phyloP scores from a whole-genome alignment of 2,329 filamentous ascomycete genomes.

The Orbilia ellipsospora region DNA sequence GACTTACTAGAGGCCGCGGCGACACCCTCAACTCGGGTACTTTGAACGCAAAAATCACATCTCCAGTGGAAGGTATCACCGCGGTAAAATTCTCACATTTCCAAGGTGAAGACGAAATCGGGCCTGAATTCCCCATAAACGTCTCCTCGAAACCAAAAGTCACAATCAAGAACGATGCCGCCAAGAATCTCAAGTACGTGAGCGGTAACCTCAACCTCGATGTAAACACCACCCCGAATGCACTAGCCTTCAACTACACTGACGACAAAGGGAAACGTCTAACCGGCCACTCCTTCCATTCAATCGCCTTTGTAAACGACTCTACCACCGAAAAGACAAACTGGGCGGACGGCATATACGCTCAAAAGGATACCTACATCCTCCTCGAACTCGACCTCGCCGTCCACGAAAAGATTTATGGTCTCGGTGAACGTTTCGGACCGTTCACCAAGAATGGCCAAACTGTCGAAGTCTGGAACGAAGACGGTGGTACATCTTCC shows the following conservation, averaged over 20 bases:
- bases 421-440: slow-evolving; percentile 80
- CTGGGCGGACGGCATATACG: slow-evolving; percentile 61
- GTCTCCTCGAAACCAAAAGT: slow-evolving; percentile 61
- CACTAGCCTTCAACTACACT: slow-evolving; percentile 63
- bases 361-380: slow-evolving; percentile 62
- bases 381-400: slow-evolving; percentile 65
- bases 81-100: slow-evolving; percentile 64
- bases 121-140: slow-evolving; percentile 64
- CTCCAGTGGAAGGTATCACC: slow-evolving; percentile 61
- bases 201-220: slow-evolving; percentile 62
- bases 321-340: slow-evolving; percentile 57
- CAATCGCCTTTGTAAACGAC: slow-evolving; percentile 63
- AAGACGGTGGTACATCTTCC: slow-evolving; percentile 73
- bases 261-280: slow-evolving; percentile 61
- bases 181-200: slow-evolving; percentile 62
- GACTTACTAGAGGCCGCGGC: slow-evolving; percentile 52
- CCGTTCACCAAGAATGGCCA: slow-evolving; percentile 81
- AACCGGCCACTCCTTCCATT: slow-evolving; percentile 63
- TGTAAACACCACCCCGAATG: slow-evolving; percentile 62
- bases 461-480: slow-evolving; percentile 73
- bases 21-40: slow-evolving; percentile 57
- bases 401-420: slow-evolving; percentile 75
- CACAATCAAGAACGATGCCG: slow-evolving; percentile 59
- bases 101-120: slow-evolving; percentile 62
- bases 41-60: slow-evolving; percentile 54